Base-by-base conservation (phyloP, 805 yeast genomes). In the Torulaspora indica region DNA sequence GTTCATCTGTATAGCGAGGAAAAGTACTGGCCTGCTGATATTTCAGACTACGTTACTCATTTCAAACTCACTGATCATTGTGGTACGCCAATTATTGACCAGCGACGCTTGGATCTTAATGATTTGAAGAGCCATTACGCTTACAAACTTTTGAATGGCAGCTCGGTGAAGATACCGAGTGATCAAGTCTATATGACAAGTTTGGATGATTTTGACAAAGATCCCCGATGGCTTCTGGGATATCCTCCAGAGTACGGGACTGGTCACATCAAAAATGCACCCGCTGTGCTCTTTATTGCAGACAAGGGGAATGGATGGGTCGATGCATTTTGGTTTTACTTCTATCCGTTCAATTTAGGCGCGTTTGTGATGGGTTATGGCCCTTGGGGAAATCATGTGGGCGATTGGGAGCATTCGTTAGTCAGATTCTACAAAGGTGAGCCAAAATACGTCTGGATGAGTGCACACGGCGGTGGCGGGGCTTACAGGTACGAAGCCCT, bases 311-410 rank as follows among this genome's bases (percentile, higher is more conserved):
- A 88, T 54, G 96, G 95, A 3, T 82, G 93, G 87, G 85, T 90
- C 0, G 98, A 91, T 62, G 87, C 97, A 0, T 91, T 78, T 61
- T 91, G 98, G 97, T 93, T 91, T 63, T 90, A 87, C 60, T 91
- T 91, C 60, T 91, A 93, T 61, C 83, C 95, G 1, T 91, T 91
- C 70, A 91, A 91, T 61, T 70, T 86, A 52, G 98, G 98, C 0
- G 97, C 98, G 0, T 91, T 82, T 67, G 97, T 91, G 8, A 89
- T 91, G 97, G 98, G 98, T 2, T 76, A 78, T 29, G 98, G 98
- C 0, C 98, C 98, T 0, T 93, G 84, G 70, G 98, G 98, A 0
- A 85, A 91, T 61, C 98, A 91, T 60, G 80, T 93, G 27, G 98
- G 98, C 5, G 98, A 91, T 68, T 91, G 98, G 98, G 98, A 91